Conservation (phyloP, 2,329 filamentous ascomycete species). For the Myriosclerotinia duriaeana region DNA sequence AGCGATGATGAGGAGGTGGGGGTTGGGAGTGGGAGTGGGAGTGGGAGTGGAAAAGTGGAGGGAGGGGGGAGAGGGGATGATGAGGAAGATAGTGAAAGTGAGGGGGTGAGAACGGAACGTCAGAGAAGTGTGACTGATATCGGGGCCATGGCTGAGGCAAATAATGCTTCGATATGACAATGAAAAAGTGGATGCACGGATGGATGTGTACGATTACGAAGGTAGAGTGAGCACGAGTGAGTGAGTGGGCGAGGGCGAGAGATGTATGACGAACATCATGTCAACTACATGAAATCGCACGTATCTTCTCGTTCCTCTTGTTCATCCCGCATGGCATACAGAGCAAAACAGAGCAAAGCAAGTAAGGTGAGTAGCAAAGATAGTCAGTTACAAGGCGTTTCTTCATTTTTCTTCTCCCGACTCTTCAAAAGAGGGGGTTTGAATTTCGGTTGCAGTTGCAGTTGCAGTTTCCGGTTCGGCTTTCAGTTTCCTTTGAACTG, state of each 20-base stretch:
- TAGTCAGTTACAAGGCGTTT: too few relatives aligned
- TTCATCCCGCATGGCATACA: neutral
- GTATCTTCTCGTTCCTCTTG: neutral
- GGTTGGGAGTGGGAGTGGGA: constrained; percentile 45
- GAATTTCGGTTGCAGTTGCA: too few relatives aligned
- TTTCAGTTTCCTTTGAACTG: neutral
- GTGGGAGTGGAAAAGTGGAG: constrained; percentile 50
- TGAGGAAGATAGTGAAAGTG: constrained; percentile 46
- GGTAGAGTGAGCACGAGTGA: neutral
- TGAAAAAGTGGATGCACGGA: neutral
- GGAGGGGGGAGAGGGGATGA: too few relatives aligned
- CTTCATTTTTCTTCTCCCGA: too few relatives aligned
- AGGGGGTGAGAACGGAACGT: constrained; percentile 17
- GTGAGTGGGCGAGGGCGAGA: neutral
- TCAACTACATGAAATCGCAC: neutral
- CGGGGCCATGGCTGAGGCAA: neutral
- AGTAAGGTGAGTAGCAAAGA: too few relatives aligned
- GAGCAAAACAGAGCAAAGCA: neutral
- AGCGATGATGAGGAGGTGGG: constrained; percentile 44
- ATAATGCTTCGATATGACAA: constrained; percentile 8
- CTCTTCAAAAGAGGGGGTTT: too few relatives aligned
- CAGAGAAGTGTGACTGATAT: constrained; percentile 21
- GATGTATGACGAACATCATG: neutral
- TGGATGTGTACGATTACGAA: constrained; percentile 16
- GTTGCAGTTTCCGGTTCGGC: neutral